Evolutionary conservation across 2,329 filamentous ascomycete genomes (phyloP), one percentile per base, ranked within the genome.

Genomic region (Neophaeococcomyces mojaviensis): DNA sequence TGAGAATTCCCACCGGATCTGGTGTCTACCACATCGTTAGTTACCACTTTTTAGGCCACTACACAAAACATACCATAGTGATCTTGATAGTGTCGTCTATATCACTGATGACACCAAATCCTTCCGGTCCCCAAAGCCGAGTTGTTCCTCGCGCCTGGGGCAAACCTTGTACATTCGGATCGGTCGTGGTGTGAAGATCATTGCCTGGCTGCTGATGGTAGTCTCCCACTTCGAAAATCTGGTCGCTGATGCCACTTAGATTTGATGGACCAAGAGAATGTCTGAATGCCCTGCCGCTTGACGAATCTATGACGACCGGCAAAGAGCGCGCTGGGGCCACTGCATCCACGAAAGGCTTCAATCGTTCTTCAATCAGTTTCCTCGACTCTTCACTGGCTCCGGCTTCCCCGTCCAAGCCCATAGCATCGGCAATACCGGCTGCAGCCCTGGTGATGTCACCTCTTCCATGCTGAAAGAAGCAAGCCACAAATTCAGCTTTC

Each of bases 41-140:
- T 36, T n/a, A 4, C 15, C 16, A 37, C 15, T 8, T 19, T 16
- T 5, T 13, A n/a, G n/a, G n/a, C 33, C n/a, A 36, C 33, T 36
- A 5, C 16, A 15, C 6, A 34, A 16, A 3, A 36, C 41, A 16
- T 36, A 44, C 41, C 33, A 36, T 32, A 15, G 43, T 46, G 20
- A 47, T 42, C 66, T 97, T 96, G 71, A 97, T 94, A 0, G 89
- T 95, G 65, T 97, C 90, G 61, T 97, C 92, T 55, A 97, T 79
- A 58, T 97, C 90, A 32, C 85, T 90, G 52, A 96, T 81, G 10
- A 97, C 68, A 10, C 79, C 79, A 88, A 88, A 96, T 6, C 90
- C 89, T 39, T 84, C 79, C 0, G 83, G 78, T 15, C 79, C 81
- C 0, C 86, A 85, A 58, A 85, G 88, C 15, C 81, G 76, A 0